Base-by-base conservation (phyloP, 2,329 filamentous ascomycete genomes). In the Zalaria sp. region DNA sequence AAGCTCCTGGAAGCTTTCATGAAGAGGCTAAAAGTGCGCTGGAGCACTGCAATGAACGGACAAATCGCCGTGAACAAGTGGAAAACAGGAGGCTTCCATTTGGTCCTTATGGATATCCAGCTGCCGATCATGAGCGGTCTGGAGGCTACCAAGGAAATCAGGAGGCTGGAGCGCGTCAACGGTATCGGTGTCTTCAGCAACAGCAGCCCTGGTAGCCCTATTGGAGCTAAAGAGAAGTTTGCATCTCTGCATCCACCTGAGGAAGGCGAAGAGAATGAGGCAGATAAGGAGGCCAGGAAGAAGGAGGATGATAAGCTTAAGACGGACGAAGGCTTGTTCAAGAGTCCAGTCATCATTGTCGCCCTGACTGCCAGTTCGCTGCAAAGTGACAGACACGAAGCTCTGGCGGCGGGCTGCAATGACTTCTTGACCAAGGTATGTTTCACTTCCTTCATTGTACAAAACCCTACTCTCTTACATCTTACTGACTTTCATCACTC, bases 81-180 rank as follows among this genome's bases (percentile, higher is more conserved):
- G 89, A 79, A 84, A 42, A 73, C 74, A 4, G 91, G 91, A 31
- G 91, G 91, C 1, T 96, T 94, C 56, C 91, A 98, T 64, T 66
- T 98, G 49, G 91, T 98, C 10, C 68, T 98, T 42, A 98, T 98
- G 91, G 91, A 98, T 59, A 96, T 98, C 50, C 91, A 96, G 58
- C 71, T 98, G 43, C 91, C 91, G 4, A 81, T 95, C 53, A 95
- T 98, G 88, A 93, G 82, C 51, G 91, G 91, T 1, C 67, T 98
- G 27, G 86, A 95, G 47, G 91, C 91, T 10, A 96, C 91, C 0
- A 85, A 89, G 50, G 91, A 96, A 64, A 98, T 98, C 42, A 73
- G 91, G 40, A 71, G 91, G 41, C 66, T 96, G 34, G 91, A 98
- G 63, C 75, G 85, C 39, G 73, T 93, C 47, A 96, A 96, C 59